phyloP scores from a whole-genome alignment of 2,329 filamentous ascomycete species.

The Harringtonia aguacate region DNA sequence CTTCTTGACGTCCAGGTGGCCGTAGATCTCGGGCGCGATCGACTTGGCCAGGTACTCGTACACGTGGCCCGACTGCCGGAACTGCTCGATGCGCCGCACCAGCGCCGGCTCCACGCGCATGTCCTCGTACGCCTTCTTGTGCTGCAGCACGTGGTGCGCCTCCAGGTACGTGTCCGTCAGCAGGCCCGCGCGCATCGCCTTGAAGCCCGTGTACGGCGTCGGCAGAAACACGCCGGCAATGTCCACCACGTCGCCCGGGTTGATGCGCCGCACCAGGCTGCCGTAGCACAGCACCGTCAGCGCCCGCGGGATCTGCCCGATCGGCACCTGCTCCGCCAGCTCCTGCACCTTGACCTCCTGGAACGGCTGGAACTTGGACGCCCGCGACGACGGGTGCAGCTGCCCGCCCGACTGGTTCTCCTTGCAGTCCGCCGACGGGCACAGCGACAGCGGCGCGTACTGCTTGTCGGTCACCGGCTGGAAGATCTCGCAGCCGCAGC shows the following conservation, averaged over 20 bases:
- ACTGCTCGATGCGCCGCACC: constrained; percentile 73
- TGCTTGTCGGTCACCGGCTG: constrained; percentile 88
- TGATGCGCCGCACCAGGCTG: constrained; percentile 73
- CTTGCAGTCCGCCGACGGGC: constrained; percentile 82
- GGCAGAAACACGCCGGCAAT: constrained; percentile 92
- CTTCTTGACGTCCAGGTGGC: constrained; percentile 96
- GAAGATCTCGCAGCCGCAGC: constrained; percentile 94
- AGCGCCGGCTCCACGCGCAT: constrained; percentile 74
- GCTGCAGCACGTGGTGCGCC: constrained; percentile 84
- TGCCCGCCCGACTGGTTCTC: constrained; percentile 88
- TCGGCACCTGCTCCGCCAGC: constrained; percentile 97
- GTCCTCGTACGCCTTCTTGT: constrained; percentile 97
- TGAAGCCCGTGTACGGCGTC: constrained; percentile 97
- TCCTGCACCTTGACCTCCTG: constrained; percentile 99
- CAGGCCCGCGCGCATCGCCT: constrained; percentile 91
- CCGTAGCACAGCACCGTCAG: constrained; percentile 86
- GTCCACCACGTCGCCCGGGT: constrained; percentile 89
- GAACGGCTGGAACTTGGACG: constrained; percentile 94
- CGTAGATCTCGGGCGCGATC: constrained; percentile 94
- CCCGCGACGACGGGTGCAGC: constrained; percentile 86
- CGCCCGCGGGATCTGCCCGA: constrained; percentile 90
- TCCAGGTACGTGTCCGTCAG: constrained; percentile 95
- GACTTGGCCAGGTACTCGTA: constrained; percentile 95
- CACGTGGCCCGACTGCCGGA: constrained; percentile 76
- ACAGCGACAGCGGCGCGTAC: constrained; percentile 77